Percentiles rank a stretch among this genome's conserved stretches.
Conservation (phyloP, 805 yeast species). For the Diddensiella santjacobensis region DNA sequence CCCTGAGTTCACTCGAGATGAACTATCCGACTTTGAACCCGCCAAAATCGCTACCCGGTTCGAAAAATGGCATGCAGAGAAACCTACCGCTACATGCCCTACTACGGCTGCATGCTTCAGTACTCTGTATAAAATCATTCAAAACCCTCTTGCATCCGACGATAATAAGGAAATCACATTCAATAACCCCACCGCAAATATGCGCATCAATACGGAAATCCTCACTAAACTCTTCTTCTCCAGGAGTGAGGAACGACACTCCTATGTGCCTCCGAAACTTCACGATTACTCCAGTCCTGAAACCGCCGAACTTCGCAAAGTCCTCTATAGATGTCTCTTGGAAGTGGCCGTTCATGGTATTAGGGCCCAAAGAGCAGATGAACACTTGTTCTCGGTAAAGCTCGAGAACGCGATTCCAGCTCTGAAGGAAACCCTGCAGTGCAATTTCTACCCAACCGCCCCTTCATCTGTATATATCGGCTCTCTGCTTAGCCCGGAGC, state of each 20-base stretch:
- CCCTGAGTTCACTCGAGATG: slow-evolving; percentile 42
- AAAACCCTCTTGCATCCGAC: slow-evolving; percentile 57
- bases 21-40: slow-evolving; percentile 45
- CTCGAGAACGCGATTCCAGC: slow-evolving; percentile 12
- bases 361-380: slow-evolving; percentile 2
- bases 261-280: slow-evolving; percentile 23
- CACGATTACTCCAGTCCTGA: slow-evolving; percentile 18
- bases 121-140: slow-evolving; percentile 59
- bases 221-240: slow-evolving; percentile 35
- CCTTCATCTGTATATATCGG: slow-evolving; percentile 4
- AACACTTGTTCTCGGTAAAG: slow-evolving; percentile 4
- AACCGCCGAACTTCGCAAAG: slow-evolving; percentile 15
- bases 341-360: slow-evolving; percentile 18
- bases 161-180: slow-evolving; percentile 54
- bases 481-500: slow-evolving; percentile 5
- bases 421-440: slow-evolving; percentile 7
- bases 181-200: slow-evolving; percentile 48
- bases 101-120: slow-evolving; percentile 54
- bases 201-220: slow-evolving; percentile 54
- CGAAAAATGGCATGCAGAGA: slow-evolving; percentile 29
- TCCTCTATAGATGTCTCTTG: slow-evolving; percentile 16
- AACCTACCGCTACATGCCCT: slow-evolving; percentile 40
- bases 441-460: slow-evolving; percentile 10
- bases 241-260: slow-evolving; percentile 15
- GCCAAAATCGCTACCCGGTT: slow-evolving; percentile 53